phyloP scores from a whole-genome alignment of 2,329 filamentous ascomycete genomes.

The Lojkania enalia region DNA sequence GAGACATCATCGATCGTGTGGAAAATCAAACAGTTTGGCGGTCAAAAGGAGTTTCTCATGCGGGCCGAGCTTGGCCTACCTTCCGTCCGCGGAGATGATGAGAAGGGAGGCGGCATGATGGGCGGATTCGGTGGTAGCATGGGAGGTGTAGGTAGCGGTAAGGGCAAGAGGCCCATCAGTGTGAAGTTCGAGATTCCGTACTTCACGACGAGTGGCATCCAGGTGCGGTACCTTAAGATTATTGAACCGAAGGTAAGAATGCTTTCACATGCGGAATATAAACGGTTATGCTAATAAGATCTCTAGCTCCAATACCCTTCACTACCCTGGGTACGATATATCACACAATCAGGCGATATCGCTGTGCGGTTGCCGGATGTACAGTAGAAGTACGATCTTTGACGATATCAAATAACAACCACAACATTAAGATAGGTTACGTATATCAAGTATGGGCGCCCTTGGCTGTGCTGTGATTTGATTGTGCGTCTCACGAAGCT shows the following conservation, averaged over 20 bases:
- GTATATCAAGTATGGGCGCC: too few species aligned
- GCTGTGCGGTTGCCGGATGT: constrained; percentile 92
- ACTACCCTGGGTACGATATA: constrained; percentile 96
- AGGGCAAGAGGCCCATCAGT: constrained; percentile 94
- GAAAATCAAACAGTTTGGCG: constrained; percentile 99
- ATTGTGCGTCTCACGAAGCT: too few species aligned
- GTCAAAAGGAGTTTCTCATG: constrained; percentile 98
- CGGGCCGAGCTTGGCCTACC: constrained; percentile 92
- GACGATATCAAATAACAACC: too few species aligned
- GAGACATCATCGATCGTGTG: constrained; percentile 97
- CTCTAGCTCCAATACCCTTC: constrained; percentile 92
- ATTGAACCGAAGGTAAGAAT: constrained; percentile 92
- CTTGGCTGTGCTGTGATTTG: too few species aligned
- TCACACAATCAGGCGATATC: constrained; percentile 97
- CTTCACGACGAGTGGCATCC: constrained; percentile 98
- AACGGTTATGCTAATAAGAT: constrained; percentile 16
- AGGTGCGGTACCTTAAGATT: constrained; percentile 98
- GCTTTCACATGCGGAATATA: not conserved
- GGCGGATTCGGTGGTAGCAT: constrained; percentile 96
- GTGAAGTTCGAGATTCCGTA: constrained; percentile 99
- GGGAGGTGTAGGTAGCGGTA: constrained; percentile 79
- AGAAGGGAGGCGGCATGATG: constrained; percentile 95
- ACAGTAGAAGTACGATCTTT: too few species aligned
- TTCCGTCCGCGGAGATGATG: constrained; percentile 91
- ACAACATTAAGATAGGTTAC: too few species aligned